Base-by-base conservation (phyloP, 1,284 basidiomycete species). In the Trichosporon asahii region DNA sequence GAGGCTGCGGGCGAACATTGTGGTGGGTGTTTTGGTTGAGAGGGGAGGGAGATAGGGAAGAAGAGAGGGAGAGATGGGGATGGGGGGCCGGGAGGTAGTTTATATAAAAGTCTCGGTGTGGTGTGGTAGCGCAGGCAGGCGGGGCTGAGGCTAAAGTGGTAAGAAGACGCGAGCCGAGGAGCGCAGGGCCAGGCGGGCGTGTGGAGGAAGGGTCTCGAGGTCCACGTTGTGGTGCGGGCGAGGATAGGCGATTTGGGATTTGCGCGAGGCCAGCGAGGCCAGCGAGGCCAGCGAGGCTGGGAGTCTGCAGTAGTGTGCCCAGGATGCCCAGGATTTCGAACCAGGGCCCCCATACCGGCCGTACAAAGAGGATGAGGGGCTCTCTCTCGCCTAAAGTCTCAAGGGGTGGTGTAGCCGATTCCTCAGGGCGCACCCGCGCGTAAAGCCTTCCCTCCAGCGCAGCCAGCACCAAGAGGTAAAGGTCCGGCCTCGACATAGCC, bases 1-100 rank as follows among this genome's bases (percentile, higher is more conserved):
- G 66, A 64, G 64, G 66, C 66, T 49, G 68, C 70, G 71, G 66
- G 70, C 53, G 69, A 70, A 67, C 73, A 72, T 74, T 25, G 68
- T 66, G 61, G 23, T n/a, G 21, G 5, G 11, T 33, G 25, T 67
- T 66, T 70, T 69, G 63, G 66, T 14, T 61, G 57, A 61, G 57
- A 61, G 57, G 57, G 57, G 31, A 33, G 57, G 18, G 57, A 60
- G 57, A 31, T 61, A 61, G 8, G 57, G 57, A 31, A n/a, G 29
- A 61, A 31, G 29, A 33, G 31, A 33, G 31, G 31, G 11, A 60
- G 29, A 61, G 23, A 23, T 33, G 27, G 5, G 27, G 29, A 33
- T 29, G 15, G 15, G 27, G 57, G 57, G 2, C 29, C 2, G 27
- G 57, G 29, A 33, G 57, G 57, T 29, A 31, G 57, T 15, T 61